Evolutionary conservation across 129 eudicot genomes (phyloP).

Genomic region (Dittrichia graveolens): DNA sequence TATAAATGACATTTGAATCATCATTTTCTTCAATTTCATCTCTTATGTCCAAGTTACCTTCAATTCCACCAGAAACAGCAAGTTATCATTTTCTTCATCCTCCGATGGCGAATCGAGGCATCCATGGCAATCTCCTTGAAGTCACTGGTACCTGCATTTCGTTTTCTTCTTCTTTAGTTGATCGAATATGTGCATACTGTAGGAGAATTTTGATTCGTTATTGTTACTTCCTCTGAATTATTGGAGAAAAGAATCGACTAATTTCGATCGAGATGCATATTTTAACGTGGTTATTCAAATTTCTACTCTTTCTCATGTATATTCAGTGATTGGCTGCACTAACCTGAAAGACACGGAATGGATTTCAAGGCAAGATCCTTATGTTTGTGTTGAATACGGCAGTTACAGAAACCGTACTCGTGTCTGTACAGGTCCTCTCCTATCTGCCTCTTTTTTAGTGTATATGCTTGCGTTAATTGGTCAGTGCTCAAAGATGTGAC

Average conservation of each 20-base stretch:
- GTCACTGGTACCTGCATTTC: constrained; percentile 55
- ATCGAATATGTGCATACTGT: constrained; percentile 5
- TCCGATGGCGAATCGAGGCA: constrained; percentile 55
- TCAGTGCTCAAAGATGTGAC: constrained; percentile 7
- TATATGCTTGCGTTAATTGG: background rate
- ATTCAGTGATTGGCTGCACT: constrained; percentile 61
- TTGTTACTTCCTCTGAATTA: background rate
- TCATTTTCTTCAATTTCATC: too few relatives aligned
- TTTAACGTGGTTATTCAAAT: background rate
- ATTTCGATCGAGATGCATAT: too few relatives aligned
- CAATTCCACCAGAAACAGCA: background rate
- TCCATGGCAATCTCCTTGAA: constrained; percentile 79
- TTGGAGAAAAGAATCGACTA: too few relatives aligned
- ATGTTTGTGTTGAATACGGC: constrained; percentile 77
- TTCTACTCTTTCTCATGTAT: background rate
- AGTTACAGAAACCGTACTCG: constrained; percentile 67
- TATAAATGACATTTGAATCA: too few relatives aligned
- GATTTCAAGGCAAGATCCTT: constrained; percentile 97
- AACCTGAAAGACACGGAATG: constrained; percentile 92
- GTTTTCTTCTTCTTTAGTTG: background rate
- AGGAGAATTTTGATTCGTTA: background rate
- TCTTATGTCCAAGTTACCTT: background rate
- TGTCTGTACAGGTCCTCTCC: constrained; percentile 58
- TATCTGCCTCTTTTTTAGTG: background rate
- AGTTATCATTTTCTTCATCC: background rate